These are phyloP conservation scores for Tricholoma bakamatsutake DNA, from an alignment of 768 basidiomycete species.

Conservation along the genomic window DNA sequence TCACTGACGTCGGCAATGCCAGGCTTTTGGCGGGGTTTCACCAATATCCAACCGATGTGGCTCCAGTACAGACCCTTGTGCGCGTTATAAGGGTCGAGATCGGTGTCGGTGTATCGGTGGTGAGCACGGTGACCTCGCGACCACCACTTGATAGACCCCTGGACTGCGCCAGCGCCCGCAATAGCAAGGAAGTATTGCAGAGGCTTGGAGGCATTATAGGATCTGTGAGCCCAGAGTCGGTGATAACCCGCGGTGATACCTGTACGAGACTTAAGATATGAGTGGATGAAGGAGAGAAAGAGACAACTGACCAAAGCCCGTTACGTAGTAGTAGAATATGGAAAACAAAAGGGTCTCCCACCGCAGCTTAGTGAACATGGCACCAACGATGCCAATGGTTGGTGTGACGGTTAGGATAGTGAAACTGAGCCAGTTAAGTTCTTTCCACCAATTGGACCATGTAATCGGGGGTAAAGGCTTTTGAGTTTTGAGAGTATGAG, in stretches of 20 bases:
- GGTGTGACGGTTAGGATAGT: conserved; percentile 72
- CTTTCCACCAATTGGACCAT: conserved; percentile 49
- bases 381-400: conserved; percentile 65
- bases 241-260: conserved; percentile 95
- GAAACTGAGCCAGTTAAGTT: conserved; percentile 77
- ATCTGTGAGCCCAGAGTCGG: conserved; percentile 93
- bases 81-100: conserved; percentile 93
- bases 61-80: conserved; percentile 84
- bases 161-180: conserved; percentile 86
- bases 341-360: conserved; percentile 63
- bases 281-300: neutral
- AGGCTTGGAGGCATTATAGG: conserved; percentile 86
- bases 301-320: conserved; percentile 64
- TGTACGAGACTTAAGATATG: conserved; percentile 13
- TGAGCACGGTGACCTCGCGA: conserved; percentile 95
- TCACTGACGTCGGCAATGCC: conserved; percentile 90
- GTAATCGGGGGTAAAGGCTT: conserved; percentile 65
- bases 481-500: conserved; percentile 62
- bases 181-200: conserved; percentile 82
- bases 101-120: conserved; percentile 95
- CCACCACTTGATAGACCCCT: conserved; percentile 99
- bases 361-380: conserved; percentile 55
- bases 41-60: conserved; percentile 89
- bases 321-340: conserved; percentile 34
- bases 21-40: conserved; percentile 85